A percentile compares a stretch with the other conserved stretches of the same genome.
Evolutionary conservation across 2,329 filamentous ascomycete species (phyloP).

Genomic region (Microcera coccophila): DNA sequence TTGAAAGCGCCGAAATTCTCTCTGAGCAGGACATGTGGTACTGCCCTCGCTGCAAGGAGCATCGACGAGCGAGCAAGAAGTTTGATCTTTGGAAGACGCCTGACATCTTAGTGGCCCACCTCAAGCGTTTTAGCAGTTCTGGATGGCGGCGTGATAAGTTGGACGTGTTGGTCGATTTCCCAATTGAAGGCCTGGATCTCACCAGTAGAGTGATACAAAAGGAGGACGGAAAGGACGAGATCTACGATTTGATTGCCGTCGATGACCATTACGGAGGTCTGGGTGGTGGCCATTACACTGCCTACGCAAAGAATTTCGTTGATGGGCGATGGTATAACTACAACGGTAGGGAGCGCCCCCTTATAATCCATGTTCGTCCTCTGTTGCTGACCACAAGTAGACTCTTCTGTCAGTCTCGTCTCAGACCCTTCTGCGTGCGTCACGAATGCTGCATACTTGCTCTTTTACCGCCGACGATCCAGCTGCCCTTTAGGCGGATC

Average conservation of each 20-base stretch:
- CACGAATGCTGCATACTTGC: constrained; percentile 76
- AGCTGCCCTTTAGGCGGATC: constrained; percentile 73
- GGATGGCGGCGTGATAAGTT: constrained; percentile 84
- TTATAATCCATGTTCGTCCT: background rate
- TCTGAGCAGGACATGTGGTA: constrained; percentile 98
- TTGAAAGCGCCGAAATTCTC: constrained; percentile 87
- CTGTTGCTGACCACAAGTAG: constrained; percentile 50
- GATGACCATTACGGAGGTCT: constrained; percentile 94
- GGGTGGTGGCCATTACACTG: constrained; percentile 94
- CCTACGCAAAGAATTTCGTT: constrained; percentile 87
- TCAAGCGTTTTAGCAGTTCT: constrained; percentile 90
- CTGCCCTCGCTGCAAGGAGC: constrained; percentile 91
- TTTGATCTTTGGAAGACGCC: constrained; percentile 96
- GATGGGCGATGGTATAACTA: constrained; percentile 93
- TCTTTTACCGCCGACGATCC: constrained; percentile 92
- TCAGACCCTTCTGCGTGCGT: constrained; percentile 61
- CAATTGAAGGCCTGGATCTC: constrained; percentile 80
- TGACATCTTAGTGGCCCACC: constrained; percentile 89
- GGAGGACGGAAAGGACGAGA: constrained; percentile 73
- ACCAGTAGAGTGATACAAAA: constrained; percentile 73
- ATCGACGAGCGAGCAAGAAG: constrained; percentile 88
- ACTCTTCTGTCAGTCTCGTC: constrained; percentile 66
- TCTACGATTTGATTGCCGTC: constrained; percentile 92
- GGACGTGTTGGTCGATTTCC: constrained; percentile 87
- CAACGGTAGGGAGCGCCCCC: constrained; percentile 64